Evolutionary conservation across 2,329 filamentous ascomycete species (phyloP).

Genomic region (Verticillium klebahnii): DNA sequence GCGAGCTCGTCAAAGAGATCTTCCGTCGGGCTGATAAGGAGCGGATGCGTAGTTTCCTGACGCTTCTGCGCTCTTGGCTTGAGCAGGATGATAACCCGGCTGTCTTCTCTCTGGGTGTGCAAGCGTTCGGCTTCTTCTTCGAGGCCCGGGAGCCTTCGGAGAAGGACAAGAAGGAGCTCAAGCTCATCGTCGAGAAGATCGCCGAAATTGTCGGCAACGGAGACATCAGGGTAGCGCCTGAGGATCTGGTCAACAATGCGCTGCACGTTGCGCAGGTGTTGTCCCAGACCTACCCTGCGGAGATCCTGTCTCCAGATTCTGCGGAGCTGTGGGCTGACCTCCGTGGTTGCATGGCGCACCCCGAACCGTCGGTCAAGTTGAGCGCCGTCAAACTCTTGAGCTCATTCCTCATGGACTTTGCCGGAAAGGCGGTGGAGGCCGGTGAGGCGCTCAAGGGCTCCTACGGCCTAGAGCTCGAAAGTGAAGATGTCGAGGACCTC

Average conservation of each 20-base stretch:
- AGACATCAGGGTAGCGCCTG: slow-evolving; percentile 50
- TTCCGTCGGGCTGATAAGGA: slow-evolving; percentile 76
- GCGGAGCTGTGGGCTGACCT: slow-evolving; percentile 68
- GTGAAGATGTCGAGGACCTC: slow-evolving; percentile 58
- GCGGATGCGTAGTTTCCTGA: slow-evolving; percentile 64
- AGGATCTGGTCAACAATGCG: slow-evolving; percentile 70
- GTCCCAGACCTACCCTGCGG: slow-evolving; percentile 59
- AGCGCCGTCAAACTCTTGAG: slow-evolving; percentile 70
- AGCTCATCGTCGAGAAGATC: slow-evolving; percentile 53
- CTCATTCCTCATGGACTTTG: slow-evolving; percentile 76
- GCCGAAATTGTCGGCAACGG: slow-evolving; percentile 49
- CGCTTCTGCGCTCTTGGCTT: slow-evolving; percentile 70
- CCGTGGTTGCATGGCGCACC: slow-evolving; percentile 65
- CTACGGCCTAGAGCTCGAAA: slow-evolving; percentile 63
- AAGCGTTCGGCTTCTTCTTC: slow-evolving; percentile 80
- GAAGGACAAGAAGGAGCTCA: slow-evolving; percentile 64
- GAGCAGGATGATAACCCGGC: slow-evolving; percentile 67
- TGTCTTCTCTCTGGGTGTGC: slow-evolving; percentile 69
- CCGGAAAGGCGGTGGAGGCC: slow-evolving; percentile 50
- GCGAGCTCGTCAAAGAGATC: slow-evolving; percentile 72
- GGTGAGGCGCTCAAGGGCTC: slow-evolving; percentile 63
- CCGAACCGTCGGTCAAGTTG: slow-evolving; percentile 70
- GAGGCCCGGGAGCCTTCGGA: slow-evolving; percentile 57
- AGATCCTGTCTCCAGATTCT: slow-evolving; percentile 55
- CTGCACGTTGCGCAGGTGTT: slow-evolving; percentile 67